Percentiles rank a stretch among this genome's conserved stretches.
Evolutionary conservation across 2,329 filamentous ascomycete species (phyloP).

Genomic region (Clarireedia hainanense): DNA sequence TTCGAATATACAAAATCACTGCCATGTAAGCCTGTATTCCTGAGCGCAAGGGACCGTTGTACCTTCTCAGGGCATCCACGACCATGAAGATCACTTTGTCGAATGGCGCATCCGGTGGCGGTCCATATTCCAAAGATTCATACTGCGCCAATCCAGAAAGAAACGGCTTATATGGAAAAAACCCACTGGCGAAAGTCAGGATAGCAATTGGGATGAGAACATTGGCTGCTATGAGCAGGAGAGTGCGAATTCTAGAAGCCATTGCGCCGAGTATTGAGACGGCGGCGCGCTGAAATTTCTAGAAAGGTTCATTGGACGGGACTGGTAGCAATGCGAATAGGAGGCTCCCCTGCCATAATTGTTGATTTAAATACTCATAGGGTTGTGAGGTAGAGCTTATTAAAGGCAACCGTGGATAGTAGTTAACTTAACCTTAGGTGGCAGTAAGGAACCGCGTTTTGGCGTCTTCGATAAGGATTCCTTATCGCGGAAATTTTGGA

Average conservation of each 20-base stretch:
- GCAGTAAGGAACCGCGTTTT: conserved; percentile 9
- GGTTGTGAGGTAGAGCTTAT: no score
- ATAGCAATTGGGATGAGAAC: conserved; percentile 68
- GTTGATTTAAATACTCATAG: background rate
- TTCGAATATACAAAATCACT: conserved; percentile 90
- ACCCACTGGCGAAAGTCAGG: conserved; percentile 74
- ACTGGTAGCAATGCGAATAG: background rate
- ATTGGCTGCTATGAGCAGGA: conserved; percentile 59
- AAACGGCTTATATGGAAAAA: conserved; percentile 97
- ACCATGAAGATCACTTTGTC: conserved; percentile 96
- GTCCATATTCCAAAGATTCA: conserved; percentile 45
- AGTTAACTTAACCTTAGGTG: background rate
- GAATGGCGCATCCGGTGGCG: conserved; percentile 62
- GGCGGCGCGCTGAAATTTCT: no score
- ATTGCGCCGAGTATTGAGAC: conserved; percentile 13
- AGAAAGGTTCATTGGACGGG: background rate
- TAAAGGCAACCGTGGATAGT: no score
- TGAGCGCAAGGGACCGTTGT: conserved; percentile 20
- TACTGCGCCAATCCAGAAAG: conserved; percentile 75
- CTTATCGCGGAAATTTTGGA: conserved; percentile 8
- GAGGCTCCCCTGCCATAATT: background rate
- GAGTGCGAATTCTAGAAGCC: conserved; percentile 16
- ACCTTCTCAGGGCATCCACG: conserved; percentile 88
- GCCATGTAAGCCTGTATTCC: conserved; percentile 20
- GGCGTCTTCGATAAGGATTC: conserved; percentile 9